Evolutionary conservation across 2,329 filamentous ascomycete genomes (phyloP), one percentile per base, ranked within the genome.

Genomic region (Ophioceras dolichostomum): DNA sequence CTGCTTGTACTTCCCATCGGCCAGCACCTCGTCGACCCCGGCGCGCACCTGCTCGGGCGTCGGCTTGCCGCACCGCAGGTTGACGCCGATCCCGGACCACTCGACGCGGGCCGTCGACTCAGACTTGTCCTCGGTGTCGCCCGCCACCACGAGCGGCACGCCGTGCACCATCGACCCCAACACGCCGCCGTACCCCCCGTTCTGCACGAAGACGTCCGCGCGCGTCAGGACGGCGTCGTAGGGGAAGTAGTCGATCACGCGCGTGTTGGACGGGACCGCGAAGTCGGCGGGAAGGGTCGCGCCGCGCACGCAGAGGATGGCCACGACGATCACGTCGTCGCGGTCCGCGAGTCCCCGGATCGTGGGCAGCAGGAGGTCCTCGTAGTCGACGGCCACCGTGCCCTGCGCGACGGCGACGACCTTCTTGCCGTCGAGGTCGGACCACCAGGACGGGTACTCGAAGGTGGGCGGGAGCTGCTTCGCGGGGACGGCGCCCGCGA

Each of bases 131-230:
- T 58, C 58, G 20, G 49, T 54, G n/a, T 49, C 47, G 1, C 67
- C 66, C 0, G 62, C 58, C 18, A 69, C 48, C 2, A 71, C 59
- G 47, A 69, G 57, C 2, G 67, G 65, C 17, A 67, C 60, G 1
- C 64, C 65, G 39, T 63, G 58, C 20, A 57, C 53, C 1, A 69
- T 48, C 2, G 57, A 58, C 37, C 68, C 63, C 17, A 61, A 55
- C 32, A 68, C 57, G 2, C 61, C 64, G 4, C 66, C 64, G 39
- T 66, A 71, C 4, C 67, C 65, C 10, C 59, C 67, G 34, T 70
- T 71, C 10, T 57, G 58, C 13, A 71, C 53, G 20, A 70, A 65
- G 1, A 65, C 55, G 29, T 60, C 64, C 22, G 55, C 53, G 46
- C 67, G 42, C 2, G 60, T 58, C 1, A 72, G 51, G 2, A 70